Evolutionary conservation across 2,329 filamentous ascomycete genomes (phyloP).

Genomic region (Botryotinia calthae): DNA sequence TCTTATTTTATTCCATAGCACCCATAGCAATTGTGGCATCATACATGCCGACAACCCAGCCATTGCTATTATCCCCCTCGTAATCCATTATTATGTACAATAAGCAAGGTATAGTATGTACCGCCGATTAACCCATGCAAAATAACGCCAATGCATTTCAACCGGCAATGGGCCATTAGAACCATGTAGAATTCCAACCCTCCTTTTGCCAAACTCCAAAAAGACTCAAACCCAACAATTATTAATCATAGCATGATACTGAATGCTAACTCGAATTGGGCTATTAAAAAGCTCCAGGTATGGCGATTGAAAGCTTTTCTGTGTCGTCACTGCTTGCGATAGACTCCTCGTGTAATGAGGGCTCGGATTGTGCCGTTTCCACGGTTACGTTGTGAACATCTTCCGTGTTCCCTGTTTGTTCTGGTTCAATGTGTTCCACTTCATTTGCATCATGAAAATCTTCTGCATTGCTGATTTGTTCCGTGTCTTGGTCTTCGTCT

Average conservation of each 20-base stretch:
- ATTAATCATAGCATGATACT: constrained; percentile 13
- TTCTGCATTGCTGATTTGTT: constrained; percentile 16
- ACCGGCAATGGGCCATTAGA: constrained; percentile 9
- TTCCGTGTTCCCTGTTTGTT: constrained; percentile 10
- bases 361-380: constrained; percentile 30
- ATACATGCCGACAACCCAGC: constrained; percentile 9
- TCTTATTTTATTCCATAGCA: constrained; percentile 9
- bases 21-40: constrained; percentile 6
- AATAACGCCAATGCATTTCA: constrained; percentile 12
- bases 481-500: background rate
- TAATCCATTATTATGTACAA: constrained; percentile 18
- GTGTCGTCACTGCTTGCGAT: constrained; percentile 29
- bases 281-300: constrained; percentile 26
- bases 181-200: background rate
- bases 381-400: constrained; percentile 18
- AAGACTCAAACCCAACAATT: constrained; percentile 13
- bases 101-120: constrained; percentile 18
- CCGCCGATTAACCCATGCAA: background rate
- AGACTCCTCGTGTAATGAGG: constrained; percentile 26
- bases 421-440: constrained; percentile 6
- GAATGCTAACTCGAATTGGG: background rate
- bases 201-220: constrained; percentile 2
- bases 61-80: constrained; percentile 1
- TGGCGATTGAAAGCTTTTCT: constrained; percentile 40
- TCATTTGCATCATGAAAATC: constrained; percentile 10